Base-by-base conservation (phyloP, 352 stramenopile genomes). In the Globisporangium parvum region DNA sequence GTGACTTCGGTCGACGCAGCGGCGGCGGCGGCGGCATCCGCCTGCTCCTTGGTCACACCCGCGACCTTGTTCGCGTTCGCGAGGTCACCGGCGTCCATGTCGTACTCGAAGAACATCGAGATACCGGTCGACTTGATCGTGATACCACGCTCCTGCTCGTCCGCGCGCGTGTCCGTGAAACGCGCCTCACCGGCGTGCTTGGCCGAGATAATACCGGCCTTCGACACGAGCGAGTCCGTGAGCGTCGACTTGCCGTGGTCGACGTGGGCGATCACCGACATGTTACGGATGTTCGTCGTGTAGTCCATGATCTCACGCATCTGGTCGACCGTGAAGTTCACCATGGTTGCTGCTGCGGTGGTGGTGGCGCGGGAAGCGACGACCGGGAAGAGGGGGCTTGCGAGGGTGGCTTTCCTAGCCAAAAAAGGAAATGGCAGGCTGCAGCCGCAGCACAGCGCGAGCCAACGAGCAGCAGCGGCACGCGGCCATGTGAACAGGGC, bases 61-160 rank as follows among this genome's bases (percentile, higher is more conserved):
- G 77, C 75, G 10, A 85, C 65, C 35, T 88, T 76, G 47, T 72
- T 74, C 6, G 77, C 76, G 8, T 73, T 86, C 46, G 91, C 89
- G 48, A 78, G 56, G 71, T 98, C 93, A 73, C 85, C 88, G 20
- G 73, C 87, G 74, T 98, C 92, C 71, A 98, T 96, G 70, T 99
- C 95, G 88, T 99, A 99, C 87, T 99, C 96, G 72, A 99, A 99
- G 85, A 99, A 99, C 96, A 99, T 98, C 48, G 96, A 99, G 73
- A 99, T 99, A 87, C 96, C 97, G 50, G 96, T 99, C 45, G 96
- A 99, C 87, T 99, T 99, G 82, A 99, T 99, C 60, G 97, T 99
- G 76, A 99, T 99, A 85, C 96, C 94, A 77, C 97, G 96, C 69
- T 99, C 97, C 71, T 98, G 96, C 83, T 99, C 98, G 77, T 99